Percentiles rank a stretch among this genome's conserved stretches.
These are phyloP conservation scores for Begonia peltatifolia DNA, from an alignment of 306 rosid genomes.

Conservation along the genomic window DNA sequence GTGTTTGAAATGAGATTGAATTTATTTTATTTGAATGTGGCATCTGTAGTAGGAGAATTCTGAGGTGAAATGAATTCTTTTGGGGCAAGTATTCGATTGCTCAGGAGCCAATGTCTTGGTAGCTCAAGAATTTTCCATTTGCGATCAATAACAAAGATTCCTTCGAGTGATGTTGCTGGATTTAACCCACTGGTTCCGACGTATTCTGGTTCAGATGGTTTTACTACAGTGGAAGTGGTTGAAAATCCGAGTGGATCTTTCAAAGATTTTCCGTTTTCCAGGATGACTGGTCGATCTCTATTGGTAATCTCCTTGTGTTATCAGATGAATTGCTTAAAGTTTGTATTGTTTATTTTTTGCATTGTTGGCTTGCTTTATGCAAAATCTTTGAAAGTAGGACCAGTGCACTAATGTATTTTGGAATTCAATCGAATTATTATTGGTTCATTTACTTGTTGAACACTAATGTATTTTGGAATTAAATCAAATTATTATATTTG, in stretches of 20 bases:
- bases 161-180: slow-evolving; percentile 3
- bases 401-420: not conserved
- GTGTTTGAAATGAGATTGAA: no score
- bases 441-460: no score
- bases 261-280: slow-evolving; percentile 8
- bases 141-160: slow-evolving; percentile 11
- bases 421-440: not conserved
- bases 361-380: not conserved
- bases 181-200: slow-evolving; percentile 4
- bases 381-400: not conserved
- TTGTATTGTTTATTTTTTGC: not conserved
- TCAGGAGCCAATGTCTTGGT: slow-evolving; percentile 10
- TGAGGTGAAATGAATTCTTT: slow-evolving; percentile 8
- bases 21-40: no score
- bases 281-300: slow-evolving; percentile 8
- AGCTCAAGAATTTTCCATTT: slow-evolving; percentile 9
- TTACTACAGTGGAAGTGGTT: slow-evolving; percentile 4
- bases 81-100: slow-evolving; percentile 14
- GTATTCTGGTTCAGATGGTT: slow-evolving; percentile 7
- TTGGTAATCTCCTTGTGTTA: not conserved
- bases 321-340: not conserved
- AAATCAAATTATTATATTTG: not conserved
- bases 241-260: slow-evolving; percentile 10
- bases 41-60: no score
- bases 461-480: not conserved